A percentile compares a stretch with the other conserved stretches of the same genome.
phyloP scores from a whole-genome alignment of 2,329 filamentous ascomycete genomes.

The Aspergillus calidoustus region DNA sequence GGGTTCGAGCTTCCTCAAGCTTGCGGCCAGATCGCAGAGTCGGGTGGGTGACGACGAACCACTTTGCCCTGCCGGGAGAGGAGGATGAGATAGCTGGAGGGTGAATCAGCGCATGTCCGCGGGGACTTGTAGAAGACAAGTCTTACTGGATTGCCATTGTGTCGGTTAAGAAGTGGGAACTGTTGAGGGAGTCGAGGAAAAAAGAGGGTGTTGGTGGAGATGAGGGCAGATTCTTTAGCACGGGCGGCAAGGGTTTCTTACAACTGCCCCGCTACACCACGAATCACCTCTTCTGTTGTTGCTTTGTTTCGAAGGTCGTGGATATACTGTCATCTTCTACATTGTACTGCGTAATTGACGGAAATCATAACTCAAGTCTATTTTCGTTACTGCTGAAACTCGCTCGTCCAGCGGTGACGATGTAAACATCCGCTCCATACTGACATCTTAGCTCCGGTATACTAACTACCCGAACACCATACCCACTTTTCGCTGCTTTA shows the following conservation, averaged over 20 bases:
- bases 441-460: not conserved
- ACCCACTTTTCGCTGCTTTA: not conserved
- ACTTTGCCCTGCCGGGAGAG: conserved; percentile 99
- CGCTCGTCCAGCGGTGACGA: not conserved
- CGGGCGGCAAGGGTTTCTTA: conserved; percentile 22
- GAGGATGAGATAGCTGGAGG: conserved; percentile 88
- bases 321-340: not conserved
- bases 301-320: not conserved
- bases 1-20: conserved; percentile 16
- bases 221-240: conserved; percentile 26
- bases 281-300: not conserved
- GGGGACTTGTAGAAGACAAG: not conserved
- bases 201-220: conserved; percentile 19
- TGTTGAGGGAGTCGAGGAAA: conserved; percentile 12
- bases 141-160: conserved; percentile 44
- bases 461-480: not conserved
- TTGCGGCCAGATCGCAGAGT: conserved; percentile 31
- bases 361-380: not conserved
- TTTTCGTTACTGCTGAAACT: not conserved
- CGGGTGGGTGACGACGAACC: conserved; percentile 65
- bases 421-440: not conserved
- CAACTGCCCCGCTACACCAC: conserved; percentile 5
- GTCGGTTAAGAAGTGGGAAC: conserved; percentile 8
- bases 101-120: conserved; percentile 25
- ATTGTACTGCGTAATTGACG: no score